Evolutionary conservation across 352 stramenopile species (phyloP), one percentile per base, ranked within the genome.

Genomic region (Globisporangium camurandrum): DNA sequence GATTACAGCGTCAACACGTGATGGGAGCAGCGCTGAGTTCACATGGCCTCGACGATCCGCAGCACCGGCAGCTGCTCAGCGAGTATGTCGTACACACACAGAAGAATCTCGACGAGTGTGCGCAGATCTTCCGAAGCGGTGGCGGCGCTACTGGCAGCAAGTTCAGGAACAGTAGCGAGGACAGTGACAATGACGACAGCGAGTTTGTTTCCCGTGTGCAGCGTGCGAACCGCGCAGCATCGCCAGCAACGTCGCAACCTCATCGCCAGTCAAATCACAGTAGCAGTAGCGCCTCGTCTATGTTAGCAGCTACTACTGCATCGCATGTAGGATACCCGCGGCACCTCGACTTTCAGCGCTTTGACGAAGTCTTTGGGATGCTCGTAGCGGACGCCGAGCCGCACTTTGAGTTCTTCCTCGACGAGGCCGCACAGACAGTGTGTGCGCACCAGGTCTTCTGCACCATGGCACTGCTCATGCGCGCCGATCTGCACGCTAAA

Each of bases 301-400:
- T n/a, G n/a, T n/a, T n/a, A n/a, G n/a, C n/a, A n/a, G n/a, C n/a
- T n/a, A n/a, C n/a, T n/a, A n/a, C n/a, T n/a, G n/a, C n/a, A n/a
- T n/a, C n/a, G n/a, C 30, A 34, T 34, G 30, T 34, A 34, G 8
- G 41, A 12, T 86, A 86, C 54, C 61, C 73, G 7, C 71, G 74
- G 9, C 65, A 71, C 44, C 53, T 91, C 28, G 57, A 64, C 19
- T 56, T 66, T 7, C 12, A 45, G 12, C 66, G 84, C 28, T 91
- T 91, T 55, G 75, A 88, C 38, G 79, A 91, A 34, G 58, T 91
- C 2, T 88, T 88, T 40, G 79, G 76, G 12, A 74, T 88, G 69
- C 66, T 91, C 3, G 59, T 91, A 39, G 53, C 67, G 0, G 76
- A 91, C 42, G 59, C 66, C 0, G 66, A 82, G 30, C 79, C 72